Percentiles rank a stretch among this genome's conserved stretches.
These are phyloP conservation scores for Phaeosphaeriaceae sp. DNA, from an alignment of 2,329 filamentous ascomycete genomes.

Conservation along the genomic window DNA sequence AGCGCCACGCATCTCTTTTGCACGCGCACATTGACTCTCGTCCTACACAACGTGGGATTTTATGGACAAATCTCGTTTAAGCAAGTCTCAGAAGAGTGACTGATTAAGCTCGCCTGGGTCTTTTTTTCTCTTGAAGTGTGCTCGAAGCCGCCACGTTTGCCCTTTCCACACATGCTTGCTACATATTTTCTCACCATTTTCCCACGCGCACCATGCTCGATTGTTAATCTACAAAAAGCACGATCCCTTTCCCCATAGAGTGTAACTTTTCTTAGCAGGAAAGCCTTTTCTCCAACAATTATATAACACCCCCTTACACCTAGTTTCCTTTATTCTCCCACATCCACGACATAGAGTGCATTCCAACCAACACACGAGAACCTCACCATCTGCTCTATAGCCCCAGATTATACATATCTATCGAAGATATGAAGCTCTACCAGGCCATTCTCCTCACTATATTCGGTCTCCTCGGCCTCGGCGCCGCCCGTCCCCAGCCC, in stretches of 20 bases:
- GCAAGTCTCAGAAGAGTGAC: not conserved
- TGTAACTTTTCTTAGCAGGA: no score
- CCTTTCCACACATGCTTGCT: not conserved
- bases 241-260: no score
- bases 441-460: not conserved
- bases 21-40: not conserved
- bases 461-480: not conserved
- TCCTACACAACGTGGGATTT: not conserved
- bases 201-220: no score
- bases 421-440: no score
- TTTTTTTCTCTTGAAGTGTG: not conserved
- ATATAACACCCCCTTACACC: no score
- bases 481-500: slow-evolving; percentile 8
- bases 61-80: not conserved
- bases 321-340: no score
- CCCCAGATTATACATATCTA: no score
- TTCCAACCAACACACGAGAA: no score
- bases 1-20: not conserved
- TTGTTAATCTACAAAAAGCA: no score
- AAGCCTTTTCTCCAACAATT: no score
- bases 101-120: not conserved
- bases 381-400: no score
- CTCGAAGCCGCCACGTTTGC: not conserved
- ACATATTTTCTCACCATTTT: not conserved
- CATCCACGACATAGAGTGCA: no score